Evolutionary conservation across 306 rosid species (phyloP), one percentile per base, ranked within the genome.

Genomic region (Spatholobus suberectus): DNA sequence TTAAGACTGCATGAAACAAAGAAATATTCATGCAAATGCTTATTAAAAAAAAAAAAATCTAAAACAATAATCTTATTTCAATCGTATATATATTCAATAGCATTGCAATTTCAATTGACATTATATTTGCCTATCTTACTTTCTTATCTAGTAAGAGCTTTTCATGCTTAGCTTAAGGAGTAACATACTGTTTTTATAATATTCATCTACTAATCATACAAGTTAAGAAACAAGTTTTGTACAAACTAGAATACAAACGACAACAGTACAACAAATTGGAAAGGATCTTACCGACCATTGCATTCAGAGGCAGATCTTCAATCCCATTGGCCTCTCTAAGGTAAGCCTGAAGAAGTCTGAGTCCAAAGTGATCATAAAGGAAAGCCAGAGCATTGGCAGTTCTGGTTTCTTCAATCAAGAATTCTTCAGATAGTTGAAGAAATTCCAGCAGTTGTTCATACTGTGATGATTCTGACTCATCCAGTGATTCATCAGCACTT

Each of bases 231-330:
- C n/a, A n/a, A 1, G 12, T 46, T 69, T 38, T 58, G 40, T 14
- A 24, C 46, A 41, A 62, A 29, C 24, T 72, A 78, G 57, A 37
- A 78, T 8, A 78, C 5, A 78, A 47, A 29, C 74, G 5, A 76
- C 58, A 58, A 47, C 9, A 57, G 3, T 70, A 43, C 75, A 80
- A 73, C 57, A 79, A 70, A 59, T 65, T 27, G 69, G 68, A 26
- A 86, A 86, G 85, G 71, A 70, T 89, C 99, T 94, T 96, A 96
- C 98, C 99, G 85, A 96, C 99, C 99, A 87, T 96, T 94, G 97
- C 86, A 96, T 92, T 96, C 83, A 96, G 67, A 78, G 99, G 98
- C 24, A 89, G 86, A 72, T 94, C 97, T 66, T 88, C 97, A 65
- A 89, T 82, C 52, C 79, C 93, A 73, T 88, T 82, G 12, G 85